phyloP scores from a whole-genome alignment of 257 asterid species.

The Capsicum baccatum region DNA sequence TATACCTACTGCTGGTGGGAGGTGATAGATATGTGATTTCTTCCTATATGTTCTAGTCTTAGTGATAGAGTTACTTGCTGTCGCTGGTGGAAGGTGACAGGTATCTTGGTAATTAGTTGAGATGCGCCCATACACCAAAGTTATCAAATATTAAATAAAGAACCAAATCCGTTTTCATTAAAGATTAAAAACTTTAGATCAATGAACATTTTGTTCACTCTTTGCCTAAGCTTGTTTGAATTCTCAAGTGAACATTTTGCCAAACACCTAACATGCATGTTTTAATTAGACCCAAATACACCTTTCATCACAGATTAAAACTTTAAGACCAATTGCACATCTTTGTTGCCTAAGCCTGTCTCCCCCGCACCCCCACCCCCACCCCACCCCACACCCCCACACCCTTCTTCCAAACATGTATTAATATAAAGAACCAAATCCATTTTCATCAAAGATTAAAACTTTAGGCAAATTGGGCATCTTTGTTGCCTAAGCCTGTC shows the following conservation, averaged over 20 bases:
- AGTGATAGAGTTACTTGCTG: no score
- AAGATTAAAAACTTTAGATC: background rate
- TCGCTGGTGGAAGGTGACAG: no score
- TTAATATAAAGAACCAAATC: background rate
- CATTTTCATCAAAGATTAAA: background rate
- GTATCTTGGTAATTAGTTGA: no score
- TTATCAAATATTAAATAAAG: no score
- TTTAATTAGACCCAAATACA: background rate
- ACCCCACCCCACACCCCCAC: no score
- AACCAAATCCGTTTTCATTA: background rate
- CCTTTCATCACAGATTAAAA: background rate
- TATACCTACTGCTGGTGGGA: no score
- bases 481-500: no score
- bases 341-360: background rate
- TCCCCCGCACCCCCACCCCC: no score
- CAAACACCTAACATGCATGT: background rate
- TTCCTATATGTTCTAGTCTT: no score
- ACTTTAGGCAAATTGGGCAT: background rate
- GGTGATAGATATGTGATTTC: no score
- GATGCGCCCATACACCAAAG: no score
- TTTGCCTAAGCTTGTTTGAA: background rate
- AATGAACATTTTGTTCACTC: background rate
- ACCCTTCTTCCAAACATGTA: no score
- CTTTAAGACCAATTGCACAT: background rate
- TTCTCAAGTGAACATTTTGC: background rate